Conservation (phyloP, 129 eudicot genomes). For the Gnaphalium uliginosum region DNA sequence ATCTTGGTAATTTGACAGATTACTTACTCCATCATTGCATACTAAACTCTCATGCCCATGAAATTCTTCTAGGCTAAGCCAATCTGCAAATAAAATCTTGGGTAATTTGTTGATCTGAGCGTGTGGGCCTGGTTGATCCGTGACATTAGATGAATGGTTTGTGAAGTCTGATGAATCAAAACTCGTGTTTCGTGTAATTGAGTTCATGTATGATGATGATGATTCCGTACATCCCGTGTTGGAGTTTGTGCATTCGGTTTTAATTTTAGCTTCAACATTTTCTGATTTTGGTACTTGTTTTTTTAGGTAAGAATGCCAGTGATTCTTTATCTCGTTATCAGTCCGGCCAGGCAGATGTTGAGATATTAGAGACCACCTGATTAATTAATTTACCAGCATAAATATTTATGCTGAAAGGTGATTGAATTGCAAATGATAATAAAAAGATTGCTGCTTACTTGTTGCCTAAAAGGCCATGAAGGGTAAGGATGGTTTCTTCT, state of each 20-base stretch:
- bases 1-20: conserved; percentile 29
- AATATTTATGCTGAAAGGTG: not conserved
- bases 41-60: conserved; percentile 30
- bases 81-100: conserved; percentile 71
- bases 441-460: conserved; percentile 52
- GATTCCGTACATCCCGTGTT: conserved; percentile 19
- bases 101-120: conserved; percentile 42
- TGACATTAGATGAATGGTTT: conserved; percentile 24
- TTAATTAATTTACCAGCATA: conserved; percentile 2
- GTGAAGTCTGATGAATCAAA: conserved; percentile 32
- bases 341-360: conserved; percentile 85
- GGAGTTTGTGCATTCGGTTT: conserved; percentile 27
- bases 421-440: not conserved
- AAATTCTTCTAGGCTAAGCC: conserved; percentile 61
- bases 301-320: conserved; percentile 80
- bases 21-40: conserved; percentile 24
- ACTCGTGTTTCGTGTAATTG: conserved; percentile 35
- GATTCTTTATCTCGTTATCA: conserved; percentile 82
- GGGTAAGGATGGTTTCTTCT: conserved; percentile 58
- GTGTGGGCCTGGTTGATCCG: conserved; percentile 28
- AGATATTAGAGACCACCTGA: conserved; percentile 82
- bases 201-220: conserved; percentile 37
- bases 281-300: conserved; percentile 37
- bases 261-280: conserved; percentile 21
- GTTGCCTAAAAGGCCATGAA: conserved; percentile 78